Conservation (phyloP, 129 eudicot genomes). For the Kitagawia praeruptora region DNA sequence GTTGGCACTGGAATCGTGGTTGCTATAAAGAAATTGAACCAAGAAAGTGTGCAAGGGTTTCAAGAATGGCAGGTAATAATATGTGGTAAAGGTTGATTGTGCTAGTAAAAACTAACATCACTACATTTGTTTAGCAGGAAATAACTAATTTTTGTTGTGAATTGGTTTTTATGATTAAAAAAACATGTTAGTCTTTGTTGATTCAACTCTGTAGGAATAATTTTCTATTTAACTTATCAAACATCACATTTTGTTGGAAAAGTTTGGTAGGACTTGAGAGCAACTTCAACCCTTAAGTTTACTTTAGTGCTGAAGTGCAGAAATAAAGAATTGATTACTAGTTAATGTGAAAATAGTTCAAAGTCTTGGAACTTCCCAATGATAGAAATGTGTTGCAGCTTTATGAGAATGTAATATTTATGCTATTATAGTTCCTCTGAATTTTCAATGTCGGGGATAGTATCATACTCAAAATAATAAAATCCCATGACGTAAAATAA, state of each 20-base stretch:
- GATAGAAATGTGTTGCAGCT: background rate
- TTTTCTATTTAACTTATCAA: background rate
- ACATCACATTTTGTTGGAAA: background rate
- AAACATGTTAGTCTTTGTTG: background rate
- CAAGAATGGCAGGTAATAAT: slow-evolving; percentile 77
- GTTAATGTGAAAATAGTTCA: background rate
- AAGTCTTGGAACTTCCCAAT: background rate
- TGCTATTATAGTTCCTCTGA: background rate
- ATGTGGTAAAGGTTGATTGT: background rate
- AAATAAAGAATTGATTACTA: background rate
- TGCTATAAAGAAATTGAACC: slow-evolving; percentile 72
- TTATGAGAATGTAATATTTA: background rate
- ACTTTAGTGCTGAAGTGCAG: background rate
- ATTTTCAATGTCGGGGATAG: background rate
- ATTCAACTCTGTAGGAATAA: background rate
- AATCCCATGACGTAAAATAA: background rate
- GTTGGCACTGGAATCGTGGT: slow-evolving; percentile 48
- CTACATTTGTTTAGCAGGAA: background rate
- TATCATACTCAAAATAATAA: background rate
- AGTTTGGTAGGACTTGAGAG: no score
- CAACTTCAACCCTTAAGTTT: no score
- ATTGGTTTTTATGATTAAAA: background rate
- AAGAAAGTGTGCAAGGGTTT: slow-evolving; percentile 67
- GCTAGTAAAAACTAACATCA: background rate
- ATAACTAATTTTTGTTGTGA: background rate